A percentile compares a stretch with the other conserved stretches of the same genome.
phyloP scores from a whole-genome alignment of 2,329 filamentous ascomycete species.

The Zymoseptoria tritici region DNA sequence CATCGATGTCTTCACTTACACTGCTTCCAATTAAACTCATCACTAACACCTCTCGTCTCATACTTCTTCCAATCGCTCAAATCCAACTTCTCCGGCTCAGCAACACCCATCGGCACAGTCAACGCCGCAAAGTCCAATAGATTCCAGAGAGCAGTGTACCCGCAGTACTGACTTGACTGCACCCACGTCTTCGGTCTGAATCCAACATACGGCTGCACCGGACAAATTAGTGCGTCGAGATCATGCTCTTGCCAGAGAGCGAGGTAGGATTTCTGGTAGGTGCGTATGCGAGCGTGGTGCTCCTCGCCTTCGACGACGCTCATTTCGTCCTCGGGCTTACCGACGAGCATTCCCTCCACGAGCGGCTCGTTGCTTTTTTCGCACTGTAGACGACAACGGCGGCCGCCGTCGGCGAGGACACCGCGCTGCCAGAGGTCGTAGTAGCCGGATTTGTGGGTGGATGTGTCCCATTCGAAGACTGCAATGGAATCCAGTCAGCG shows the following conservation, averaged over 20 bases:
- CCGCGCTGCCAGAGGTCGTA: conserved; percentile 12
- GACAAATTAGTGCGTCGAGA: conserved; percentile 45
- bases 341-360: conserved; percentile 19
- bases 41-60: neutral
- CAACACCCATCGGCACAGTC: too few species aligned
- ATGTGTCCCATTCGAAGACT: conserved; percentile 15
- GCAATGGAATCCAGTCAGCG: too few species aligned
- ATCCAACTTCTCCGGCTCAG: too few species aligned
- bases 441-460: conserved; percentile 6
- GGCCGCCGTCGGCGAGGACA: conserved; percentile 17
- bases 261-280: conserved; percentile 19
- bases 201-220: conserved; percentile 24
- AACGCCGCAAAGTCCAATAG: neutral
- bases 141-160: conserved; percentile 20
- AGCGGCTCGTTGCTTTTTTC: conserved; percentile 16
- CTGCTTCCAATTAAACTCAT: conserved; percentile 8
- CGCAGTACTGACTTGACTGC: conserved; percentile 12
- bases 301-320: conserved; percentile 9
- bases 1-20: neutral
- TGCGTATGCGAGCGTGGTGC: conserved; percentile 6
- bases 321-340: conserved; percentile 10
- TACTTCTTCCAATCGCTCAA: conserved; percentile 1
- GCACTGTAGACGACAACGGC: conserved; percentile 7
- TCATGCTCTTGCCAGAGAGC: conserved; percentile 38
- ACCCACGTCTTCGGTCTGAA: conserved; percentile 17